Evolutionary conservation across 305 asterid species (phyloP).

Genomic region (Rubia balearica): DNA sequence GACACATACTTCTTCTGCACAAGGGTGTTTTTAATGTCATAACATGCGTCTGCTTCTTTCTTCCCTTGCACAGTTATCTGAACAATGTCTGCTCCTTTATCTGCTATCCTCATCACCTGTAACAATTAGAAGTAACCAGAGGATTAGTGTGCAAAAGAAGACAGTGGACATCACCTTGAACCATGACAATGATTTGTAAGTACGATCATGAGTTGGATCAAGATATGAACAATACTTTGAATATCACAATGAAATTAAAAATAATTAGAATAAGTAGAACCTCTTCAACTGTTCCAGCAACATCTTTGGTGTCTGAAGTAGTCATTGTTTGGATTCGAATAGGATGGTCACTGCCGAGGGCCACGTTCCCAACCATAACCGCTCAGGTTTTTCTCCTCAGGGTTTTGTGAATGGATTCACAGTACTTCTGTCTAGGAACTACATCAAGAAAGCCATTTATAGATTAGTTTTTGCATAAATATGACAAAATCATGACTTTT

Average conservation of each 20-base stretch:
- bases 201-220: neutral
- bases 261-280: slow-evolving; percentile 29
- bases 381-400: slow-evolving; percentile 86
- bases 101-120: slow-evolving; percentile 97
- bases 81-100: slow-evolving; percentile 93
- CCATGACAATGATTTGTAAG: neutral
- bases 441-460: slow-evolving; percentile 21
- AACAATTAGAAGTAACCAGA: slow-evolving; percentile 19
- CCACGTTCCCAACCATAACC: slow-evolving; percentile 97
- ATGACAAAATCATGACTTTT: neutral
- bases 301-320: slow-evolving; percentile 94
- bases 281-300: slow-evolving; percentile 94
- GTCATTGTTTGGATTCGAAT: slow-evolving; percentile 97
- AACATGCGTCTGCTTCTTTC: slow-evolving; percentile 98
- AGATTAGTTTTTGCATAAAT: slow-evolving; percentile 2
- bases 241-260: neutral
- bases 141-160: neutral
- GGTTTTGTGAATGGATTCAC: slow-evolving; percentile 86
- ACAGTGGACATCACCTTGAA: too few species aligned
- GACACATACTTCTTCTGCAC: slow-evolving; percentile 82
- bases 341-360: slow-evolving; percentile 96
- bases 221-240: neutral
- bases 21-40: slow-evolving; percentile 78
- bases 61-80: slow-evolving; percentile 97
- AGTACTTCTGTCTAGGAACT: slow-evolving; percentile 95